A percentile compares a stretch with the other conserved stretches of the same genome.
These are phyloP conservation scores for Russula griseocarnosa DNA, from an alignment of 768 basidiomycete species.

Conservation along the genomic window DNA sequence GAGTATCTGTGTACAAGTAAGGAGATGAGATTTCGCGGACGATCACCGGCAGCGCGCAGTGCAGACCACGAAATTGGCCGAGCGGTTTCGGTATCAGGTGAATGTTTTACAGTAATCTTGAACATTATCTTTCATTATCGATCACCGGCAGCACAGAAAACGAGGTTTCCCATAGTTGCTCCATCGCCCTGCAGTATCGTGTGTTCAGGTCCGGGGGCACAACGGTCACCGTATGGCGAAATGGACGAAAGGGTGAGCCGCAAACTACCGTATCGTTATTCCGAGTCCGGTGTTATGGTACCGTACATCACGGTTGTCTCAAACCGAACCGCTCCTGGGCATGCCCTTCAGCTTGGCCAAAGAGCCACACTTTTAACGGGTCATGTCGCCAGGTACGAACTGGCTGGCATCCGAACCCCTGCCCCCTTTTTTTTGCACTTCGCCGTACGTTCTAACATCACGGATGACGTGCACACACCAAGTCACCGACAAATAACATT, in stretches of 20 bases:
- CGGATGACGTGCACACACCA: not conserved
- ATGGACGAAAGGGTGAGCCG: slow-evolving; percentile 1
- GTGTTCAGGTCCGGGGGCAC: not conserved
- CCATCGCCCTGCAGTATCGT: not conserved
- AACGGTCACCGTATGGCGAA: not conserved
- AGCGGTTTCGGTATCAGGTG: not conserved
- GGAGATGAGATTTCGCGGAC: not conserved
- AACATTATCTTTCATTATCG: not conserved
- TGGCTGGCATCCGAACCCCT: no score
- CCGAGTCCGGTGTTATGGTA: not conserved
- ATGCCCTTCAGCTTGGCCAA: not conserved
- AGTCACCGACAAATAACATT: not conserved
- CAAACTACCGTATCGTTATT: not conserved
- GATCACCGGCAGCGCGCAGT: not conserved
- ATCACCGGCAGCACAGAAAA: not conserved
- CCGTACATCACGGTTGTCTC: not conserved
- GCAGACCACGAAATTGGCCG: not conserved
- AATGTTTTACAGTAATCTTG: not conserved
- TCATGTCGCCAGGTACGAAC: not conserved
- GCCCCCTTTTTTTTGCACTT: not conserved
- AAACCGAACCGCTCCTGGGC: not conserved
- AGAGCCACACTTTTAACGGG: not conserved
- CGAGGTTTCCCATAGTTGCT: not conserved
- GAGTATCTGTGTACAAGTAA: not conserved
- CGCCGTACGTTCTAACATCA: not conserved